A percentile compares a stretch with the other conserved stretches of the same genome.
These are phyloP conservation scores for Inga leiocalycina DNA, from an alignment of 306 rosid genomes.

Conservation along the genomic window DNA sequence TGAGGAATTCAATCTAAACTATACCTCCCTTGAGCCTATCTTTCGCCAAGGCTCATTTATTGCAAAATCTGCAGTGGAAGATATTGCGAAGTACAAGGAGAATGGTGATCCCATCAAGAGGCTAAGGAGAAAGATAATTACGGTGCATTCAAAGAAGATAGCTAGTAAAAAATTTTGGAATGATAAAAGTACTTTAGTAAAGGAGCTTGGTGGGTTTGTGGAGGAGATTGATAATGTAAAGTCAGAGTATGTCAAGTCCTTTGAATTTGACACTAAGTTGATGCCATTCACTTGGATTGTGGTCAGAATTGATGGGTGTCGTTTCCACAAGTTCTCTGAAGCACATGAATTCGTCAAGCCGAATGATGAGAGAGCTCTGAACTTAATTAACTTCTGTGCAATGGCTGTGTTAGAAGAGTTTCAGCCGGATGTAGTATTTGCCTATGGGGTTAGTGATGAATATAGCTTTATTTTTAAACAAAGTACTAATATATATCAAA, in stretches of 20 bases:
- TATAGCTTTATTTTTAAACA: constrained; percentile 77
- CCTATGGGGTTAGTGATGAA: constrained; percentile 86
- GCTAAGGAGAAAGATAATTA: constrained; percentile 49
- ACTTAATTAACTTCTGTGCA: constrained; percentile 84
- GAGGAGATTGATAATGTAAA: constrained; percentile 67
- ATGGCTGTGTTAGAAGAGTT: constrained; percentile 68
- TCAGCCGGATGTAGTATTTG: constrained; percentile 61
- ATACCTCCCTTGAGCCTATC: constrained; percentile 55
- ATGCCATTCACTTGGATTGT: constrained; percentile 80
- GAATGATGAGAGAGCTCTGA: constrained; percentile 78
- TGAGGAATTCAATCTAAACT: constrained; percentile 64
- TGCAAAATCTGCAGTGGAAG: constrained; percentile 58
- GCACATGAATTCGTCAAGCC: constrained; percentile 82
- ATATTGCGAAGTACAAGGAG: constrained; percentile 64
- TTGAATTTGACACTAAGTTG: constrained; percentile 63
- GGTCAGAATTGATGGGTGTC: constrained; percentile 83
- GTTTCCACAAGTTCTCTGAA: constrained; percentile 81
- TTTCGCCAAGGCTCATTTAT: constrained; percentile 82
- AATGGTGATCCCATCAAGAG: constrained; percentile 70
- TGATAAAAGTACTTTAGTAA: constrained; percentile 52
- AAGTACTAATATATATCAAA: constrained; percentile 49
- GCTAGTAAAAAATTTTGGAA: constrained; percentile 68
- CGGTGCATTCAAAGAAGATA: constrained; percentile 61
- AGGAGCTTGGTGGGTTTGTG: constrained; percentile 74
- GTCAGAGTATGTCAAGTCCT: constrained; percentile 73